Evolutionary conservation across 768 basidiomycete species (phyloP).

Genomic region (Hemileccinum impolitum): DNA sequence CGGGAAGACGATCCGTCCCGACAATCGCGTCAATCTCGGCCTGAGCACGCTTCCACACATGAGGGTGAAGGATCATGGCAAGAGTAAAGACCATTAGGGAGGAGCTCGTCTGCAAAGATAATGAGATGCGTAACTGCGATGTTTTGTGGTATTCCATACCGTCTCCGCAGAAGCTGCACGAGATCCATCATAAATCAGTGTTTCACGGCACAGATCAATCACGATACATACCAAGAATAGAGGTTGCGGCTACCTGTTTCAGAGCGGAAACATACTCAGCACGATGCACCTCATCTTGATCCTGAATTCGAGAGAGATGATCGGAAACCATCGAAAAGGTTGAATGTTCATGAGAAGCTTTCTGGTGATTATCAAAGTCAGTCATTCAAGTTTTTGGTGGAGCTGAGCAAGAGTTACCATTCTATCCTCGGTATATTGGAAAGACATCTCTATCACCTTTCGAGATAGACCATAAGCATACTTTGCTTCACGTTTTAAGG

Average conservation of each 20-base stretch:
- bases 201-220: background rate
- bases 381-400: background rate
- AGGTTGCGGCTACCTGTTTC: background rate
- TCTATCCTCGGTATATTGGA: background rate
- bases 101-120: background rate
- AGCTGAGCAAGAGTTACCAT: background rate
- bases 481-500: background rate
- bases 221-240: conserved; percentile 1
- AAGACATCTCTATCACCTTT: conserved; percentile 2
- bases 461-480: background rate
- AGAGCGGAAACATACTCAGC: background rate
- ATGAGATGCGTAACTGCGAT: background rate
- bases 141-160: conserved; percentile 5
- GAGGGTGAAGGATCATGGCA: background rate
- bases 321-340: conserved; percentile 3
- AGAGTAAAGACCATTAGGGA: background rate
- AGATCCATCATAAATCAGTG: background rate
- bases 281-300: background rate
- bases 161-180: conserved; percentile 3
- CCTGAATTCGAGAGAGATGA: background rate
- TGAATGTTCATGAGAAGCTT: background rate
- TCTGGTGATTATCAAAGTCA: background rate
- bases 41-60: background rate
- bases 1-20: background rate
- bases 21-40: background rate